These are phyloP conservation scores for Globisporangium camurandrum DNA, from an alignment of 352 stramenopile genomes.

Conservation along the genomic window DNA sequence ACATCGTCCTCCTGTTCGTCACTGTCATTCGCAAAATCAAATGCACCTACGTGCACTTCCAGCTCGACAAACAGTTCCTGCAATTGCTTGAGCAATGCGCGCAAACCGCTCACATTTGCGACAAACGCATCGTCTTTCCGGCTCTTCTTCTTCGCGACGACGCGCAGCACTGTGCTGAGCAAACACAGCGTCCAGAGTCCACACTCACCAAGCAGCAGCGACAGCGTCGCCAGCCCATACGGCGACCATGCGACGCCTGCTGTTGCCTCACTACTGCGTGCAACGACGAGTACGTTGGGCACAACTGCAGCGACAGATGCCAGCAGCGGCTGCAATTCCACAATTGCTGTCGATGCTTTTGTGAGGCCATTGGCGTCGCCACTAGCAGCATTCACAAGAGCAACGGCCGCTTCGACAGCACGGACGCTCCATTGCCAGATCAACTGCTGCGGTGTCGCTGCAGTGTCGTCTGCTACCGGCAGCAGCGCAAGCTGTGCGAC, in stretches of 20 bases:
- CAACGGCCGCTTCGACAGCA: slow-evolving; percentile 9
- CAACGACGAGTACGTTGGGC: slow-evolving; percentile 10
- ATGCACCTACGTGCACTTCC: slow-evolving; percentile 23
- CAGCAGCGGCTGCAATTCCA: slow-evolving; percentile 24
- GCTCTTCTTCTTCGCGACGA: slow-evolving; percentile 49
- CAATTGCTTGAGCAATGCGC: slow-evolving; percentile 51
- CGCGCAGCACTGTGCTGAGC: slow-evolving; percentile 33
- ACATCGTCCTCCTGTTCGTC: neutral
- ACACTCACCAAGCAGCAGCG: slow-evolving; percentile 47
- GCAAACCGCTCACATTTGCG: slow-evolving; percentile 23
- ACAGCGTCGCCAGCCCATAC: slow-evolving; percentile 39
- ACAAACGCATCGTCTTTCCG: slow-evolving; percentile 51
- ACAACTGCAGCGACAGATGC: slow-evolving; percentile 19
- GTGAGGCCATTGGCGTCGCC: neutral
- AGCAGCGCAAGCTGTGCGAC: slow-evolving; percentile 13
- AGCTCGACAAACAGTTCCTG: slow-evolving; percentile 38
- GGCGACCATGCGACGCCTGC: slow-evolving; percentile 26
- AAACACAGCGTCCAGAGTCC: slow-evolving; percentile 48
- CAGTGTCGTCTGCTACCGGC: too few species aligned
- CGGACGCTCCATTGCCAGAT: slow-evolving; percentile 52
- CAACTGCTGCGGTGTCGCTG: slow-evolving; percentile 14
- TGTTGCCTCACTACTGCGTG: neutral
- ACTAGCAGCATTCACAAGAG: slow-evolving; percentile 3
- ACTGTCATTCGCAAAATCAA: slow-evolving; percentile 16
- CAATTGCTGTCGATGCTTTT: slow-evolving; percentile 13